Conservation (phyloP, 1,139 yeast genomes). For the Geotrichum armillariae region DNA sequence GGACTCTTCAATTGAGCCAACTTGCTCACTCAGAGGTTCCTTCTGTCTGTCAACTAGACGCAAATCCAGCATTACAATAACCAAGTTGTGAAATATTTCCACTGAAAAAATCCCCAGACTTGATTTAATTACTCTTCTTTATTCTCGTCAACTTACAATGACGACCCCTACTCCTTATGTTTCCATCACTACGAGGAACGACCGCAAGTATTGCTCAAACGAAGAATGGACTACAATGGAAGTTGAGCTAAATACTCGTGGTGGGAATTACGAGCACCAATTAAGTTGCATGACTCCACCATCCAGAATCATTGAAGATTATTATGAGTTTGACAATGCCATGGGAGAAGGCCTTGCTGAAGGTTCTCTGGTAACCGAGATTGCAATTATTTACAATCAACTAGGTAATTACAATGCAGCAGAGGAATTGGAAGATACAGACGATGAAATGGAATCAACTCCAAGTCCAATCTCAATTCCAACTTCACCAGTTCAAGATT, state of each 20-base stretch:
- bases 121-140: too few species aligned
- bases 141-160: neutral
- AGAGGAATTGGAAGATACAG: neutral
- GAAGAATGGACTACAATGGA: neutral
- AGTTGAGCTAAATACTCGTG: neutral
- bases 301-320: neutral
- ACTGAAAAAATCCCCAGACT: too few species aligned
- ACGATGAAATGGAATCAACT: neutral
- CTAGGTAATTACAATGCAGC: neutral
- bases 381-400: neutral
- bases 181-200: neutral
- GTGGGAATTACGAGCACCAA: neutral
- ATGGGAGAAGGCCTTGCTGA: neutral
- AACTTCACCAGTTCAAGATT: neutral
- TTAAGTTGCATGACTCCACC: conserved; percentile 7
- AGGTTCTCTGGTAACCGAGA: conserved; percentile 3
- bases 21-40: neutral
- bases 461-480: neutral
- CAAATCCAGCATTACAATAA: neutral
- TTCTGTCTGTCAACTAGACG: neutral
- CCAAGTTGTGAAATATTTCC: neutral
- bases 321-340: neutral
- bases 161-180: neutral
- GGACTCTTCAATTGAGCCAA: too few species aligned
- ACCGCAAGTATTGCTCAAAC: neutral